Conservation (phyloP, 2,329 filamentous ascomycete species). For the Achaetomium macrosporum region DNA sequence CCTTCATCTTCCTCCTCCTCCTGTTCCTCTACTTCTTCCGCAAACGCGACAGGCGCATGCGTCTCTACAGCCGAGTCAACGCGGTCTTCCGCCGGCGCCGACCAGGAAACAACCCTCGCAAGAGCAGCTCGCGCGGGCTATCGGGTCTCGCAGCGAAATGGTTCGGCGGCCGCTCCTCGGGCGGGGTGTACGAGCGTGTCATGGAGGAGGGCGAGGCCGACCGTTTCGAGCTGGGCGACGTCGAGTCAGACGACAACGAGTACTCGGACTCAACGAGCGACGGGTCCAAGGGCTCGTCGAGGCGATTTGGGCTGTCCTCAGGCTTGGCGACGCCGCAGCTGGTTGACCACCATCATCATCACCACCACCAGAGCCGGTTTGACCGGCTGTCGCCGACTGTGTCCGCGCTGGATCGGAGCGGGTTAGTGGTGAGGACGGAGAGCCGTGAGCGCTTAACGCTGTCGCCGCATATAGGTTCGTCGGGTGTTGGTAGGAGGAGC, state of each 20-base stretch:
- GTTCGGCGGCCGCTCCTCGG: conserved; percentile 47
- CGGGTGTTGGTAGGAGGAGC: conserved; percentile 53
- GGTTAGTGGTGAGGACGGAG: conserved; percentile 75
- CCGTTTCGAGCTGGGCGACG: conserved; percentile 72
- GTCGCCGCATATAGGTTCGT: conserved; percentile 45
- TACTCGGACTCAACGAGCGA: conserved; percentile 55
- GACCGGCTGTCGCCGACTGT: conserved; percentile 33
- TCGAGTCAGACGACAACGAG: conserved; percentile 52
- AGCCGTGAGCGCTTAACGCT: conserved; percentile 69
- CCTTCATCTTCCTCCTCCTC: conserved; percentile 70
- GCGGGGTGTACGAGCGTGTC: conserved; percentile 70
- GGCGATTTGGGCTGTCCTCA: conserved; percentile 49
- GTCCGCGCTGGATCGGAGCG: conserved; percentile 58
- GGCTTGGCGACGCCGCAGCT: conserved; percentile 60
- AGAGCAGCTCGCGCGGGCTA: conserved; percentile 35
- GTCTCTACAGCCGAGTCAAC: conserved; percentile 50
- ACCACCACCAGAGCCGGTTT: conserved; percentile 37
- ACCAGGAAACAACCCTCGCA: conserved; percentile 40
- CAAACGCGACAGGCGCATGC: conserved; percentile 67
- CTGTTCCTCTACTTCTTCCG: conserved; percentile 68
- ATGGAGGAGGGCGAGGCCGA: conserved; percentile 70
- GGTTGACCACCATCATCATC: conserved; percentile 34
- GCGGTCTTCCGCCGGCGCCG: conserved; percentile 37
- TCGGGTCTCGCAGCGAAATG: conserved; percentile 55
- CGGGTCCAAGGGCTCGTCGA: conserved; percentile 35